A percentile compares a stretch with the other conserved stretches of the same genome.
phyloP scores from a whole-genome alignment of 352 stramenopile species.

The Pythium rishiriense region DNA sequence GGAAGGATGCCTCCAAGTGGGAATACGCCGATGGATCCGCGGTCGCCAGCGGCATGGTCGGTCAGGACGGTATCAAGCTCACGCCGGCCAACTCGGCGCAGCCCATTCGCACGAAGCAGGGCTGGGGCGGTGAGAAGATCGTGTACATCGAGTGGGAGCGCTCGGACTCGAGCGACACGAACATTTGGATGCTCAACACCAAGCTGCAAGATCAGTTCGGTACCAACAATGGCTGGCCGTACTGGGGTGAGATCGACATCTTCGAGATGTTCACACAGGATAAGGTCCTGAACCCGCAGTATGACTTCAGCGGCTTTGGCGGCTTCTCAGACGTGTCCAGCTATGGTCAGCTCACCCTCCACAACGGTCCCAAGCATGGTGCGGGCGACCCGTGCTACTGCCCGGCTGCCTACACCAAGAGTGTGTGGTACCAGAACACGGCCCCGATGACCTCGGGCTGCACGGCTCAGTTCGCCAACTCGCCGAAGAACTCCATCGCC shows the following conservation, averaged over 20 bases:
- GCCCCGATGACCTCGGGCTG: slow-evolving; percentile 67
- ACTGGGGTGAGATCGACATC: slow-evolving; percentile 77
- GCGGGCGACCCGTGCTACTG: slow-evolving; percentile 59
- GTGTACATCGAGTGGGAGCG: slow-evolving; percentile 73
- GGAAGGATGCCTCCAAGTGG: slow-evolving; percentile 61
- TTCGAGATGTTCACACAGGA: slow-evolving; percentile 87
- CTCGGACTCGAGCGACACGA: slow-evolving; percentile 63
- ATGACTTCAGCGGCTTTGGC: slow-evolving; percentile 55
- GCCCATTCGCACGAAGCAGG: slow-evolving; percentile 60
- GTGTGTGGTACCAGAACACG: slow-evolving; percentile 53
- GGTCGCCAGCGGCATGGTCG: slow-evolving; percentile 45
- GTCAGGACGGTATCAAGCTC: slow-evolving; percentile 51
- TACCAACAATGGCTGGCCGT: slow-evolving; percentile 60
- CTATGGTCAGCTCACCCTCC: slow-evolving; percentile 74
- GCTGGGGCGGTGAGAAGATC: slow-evolving; percentile 73
- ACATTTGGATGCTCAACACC: slow-evolving; percentile 87
- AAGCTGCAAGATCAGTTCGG: slow-evolving; percentile 65
- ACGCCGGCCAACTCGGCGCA: slow-evolving; percentile 49
- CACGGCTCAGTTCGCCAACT: slow-evolving; percentile 68
- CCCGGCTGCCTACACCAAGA: slow-evolving; percentile 46
- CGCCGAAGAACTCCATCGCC: slow-evolving; percentile 62
- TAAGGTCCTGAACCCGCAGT: slow-evolving; percentile 31
- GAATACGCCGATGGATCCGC: slow-evolving; percentile 46
- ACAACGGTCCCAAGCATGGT: slow-evolving; percentile 53
- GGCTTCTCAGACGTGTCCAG: slow-evolving; percentile 36